These are phyloP conservation scores for Lachnellula subtilissima DNA, from an alignment of 2,329 filamentous ascomycete species.

Conservation along the genomic window DNA sequence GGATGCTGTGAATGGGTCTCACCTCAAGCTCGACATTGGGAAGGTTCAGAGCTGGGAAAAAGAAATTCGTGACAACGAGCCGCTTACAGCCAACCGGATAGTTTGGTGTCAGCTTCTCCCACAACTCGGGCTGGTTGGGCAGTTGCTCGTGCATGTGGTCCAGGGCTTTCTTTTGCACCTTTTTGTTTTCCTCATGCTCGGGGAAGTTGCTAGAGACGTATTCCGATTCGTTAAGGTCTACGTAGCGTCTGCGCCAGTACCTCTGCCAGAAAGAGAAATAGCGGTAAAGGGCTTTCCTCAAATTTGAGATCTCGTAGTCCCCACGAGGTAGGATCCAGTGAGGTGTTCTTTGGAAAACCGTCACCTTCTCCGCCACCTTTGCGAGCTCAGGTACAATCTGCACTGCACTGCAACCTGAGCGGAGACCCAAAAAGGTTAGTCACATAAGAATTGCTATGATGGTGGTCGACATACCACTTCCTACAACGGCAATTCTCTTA, in stretches of 20 bases:
- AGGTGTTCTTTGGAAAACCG: not conserved
- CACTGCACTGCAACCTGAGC: slow-evolving; percentile 34
- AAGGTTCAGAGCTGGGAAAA: slow-evolving; percentile 18
- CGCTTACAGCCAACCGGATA: slow-evolving; percentile 31
- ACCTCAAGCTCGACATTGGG: slow-evolving; percentile 6
- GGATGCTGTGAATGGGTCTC: slow-evolving; percentile 9
- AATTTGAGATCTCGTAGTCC: not conserved
- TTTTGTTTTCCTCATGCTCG: not conserved
- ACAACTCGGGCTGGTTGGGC: slow-evolving; percentile 36
- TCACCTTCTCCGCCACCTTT: not conserved
- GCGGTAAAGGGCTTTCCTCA: not conserved
- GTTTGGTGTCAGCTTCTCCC: slow-evolving; percentile 37
- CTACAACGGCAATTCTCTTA: slow-evolving; percentile 51
- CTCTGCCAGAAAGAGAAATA: not conserved
- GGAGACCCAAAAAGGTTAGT: no score
- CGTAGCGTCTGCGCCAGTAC: not conserved
- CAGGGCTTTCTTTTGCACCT: not conserved
- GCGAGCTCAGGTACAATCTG: slow-evolving; percentile 18
- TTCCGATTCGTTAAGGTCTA: not conserved
- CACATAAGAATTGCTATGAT: no score
- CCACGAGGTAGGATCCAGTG: not conserved
- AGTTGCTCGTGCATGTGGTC: slow-evolving; percentile 27
- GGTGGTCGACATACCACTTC: slow-evolving; percentile 29
- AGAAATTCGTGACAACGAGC: slow-evolving; percentile 28
- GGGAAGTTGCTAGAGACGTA: not conserved